Conservation (phyloP, 495 filamentous ascomycete genomes). For the Hyaloscypha hepaticicola region DNA sequence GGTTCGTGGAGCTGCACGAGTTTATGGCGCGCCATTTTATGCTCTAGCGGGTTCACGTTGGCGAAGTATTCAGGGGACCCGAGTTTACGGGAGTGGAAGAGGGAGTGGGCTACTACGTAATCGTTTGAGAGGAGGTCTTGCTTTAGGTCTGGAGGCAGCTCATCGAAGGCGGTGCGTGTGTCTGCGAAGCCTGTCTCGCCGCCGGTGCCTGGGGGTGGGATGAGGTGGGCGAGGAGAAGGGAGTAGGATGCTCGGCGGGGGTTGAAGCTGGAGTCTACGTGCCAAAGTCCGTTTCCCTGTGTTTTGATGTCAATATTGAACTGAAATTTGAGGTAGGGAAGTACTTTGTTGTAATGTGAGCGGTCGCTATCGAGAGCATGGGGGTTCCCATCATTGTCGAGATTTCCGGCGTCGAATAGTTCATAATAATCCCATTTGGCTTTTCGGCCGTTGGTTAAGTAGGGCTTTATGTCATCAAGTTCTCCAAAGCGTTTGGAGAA, state of each 20-base stretch:
- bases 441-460: constrained; percentile 35
- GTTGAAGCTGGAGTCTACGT: constrained; percentile 60
- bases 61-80: constrained; percentile 51
- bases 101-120: constrained; percentile 54
- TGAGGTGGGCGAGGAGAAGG: constrained; percentile 48
- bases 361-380: constrained; percentile 42
- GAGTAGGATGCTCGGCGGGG: constrained; percentile 57
- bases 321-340: neutral
- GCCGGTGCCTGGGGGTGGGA: constrained; percentile 51
- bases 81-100: constrained; percentile 52
- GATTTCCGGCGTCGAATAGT: constrained; percentile 60
- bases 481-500: constrained; percentile 56
- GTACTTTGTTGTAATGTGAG: constrained; percentile 31
- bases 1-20: constrained; percentile 54
- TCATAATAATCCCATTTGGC: constrained; percentile 38
- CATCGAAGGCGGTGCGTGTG: constrained; percentile 52
- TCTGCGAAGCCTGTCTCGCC: constrained; percentile 61
- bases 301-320: neutral
- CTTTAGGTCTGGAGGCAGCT: constrained; percentile 43
- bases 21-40: constrained; percentile 49
- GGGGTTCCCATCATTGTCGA: constrained; percentile 43
- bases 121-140: constrained; percentile 41
- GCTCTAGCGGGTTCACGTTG: constrained; percentile 43
- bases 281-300: constrained; percentile 57
- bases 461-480: constrained; percentile 58